Evolutionary conservation across 192 early-diverging fungal genomes (phyloP).

Genomic region (Coemansia sp.): DNA sequence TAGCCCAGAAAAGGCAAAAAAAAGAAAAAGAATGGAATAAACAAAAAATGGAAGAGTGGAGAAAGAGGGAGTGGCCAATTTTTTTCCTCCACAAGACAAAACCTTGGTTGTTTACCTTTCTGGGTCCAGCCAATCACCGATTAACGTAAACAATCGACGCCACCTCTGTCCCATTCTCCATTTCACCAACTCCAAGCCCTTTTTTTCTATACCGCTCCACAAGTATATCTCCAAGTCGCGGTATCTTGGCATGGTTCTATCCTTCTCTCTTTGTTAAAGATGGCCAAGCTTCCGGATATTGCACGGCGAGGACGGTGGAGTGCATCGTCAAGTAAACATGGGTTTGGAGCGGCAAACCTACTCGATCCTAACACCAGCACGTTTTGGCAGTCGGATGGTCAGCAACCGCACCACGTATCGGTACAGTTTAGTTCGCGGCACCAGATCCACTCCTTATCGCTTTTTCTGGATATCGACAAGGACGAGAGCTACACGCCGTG

Average conservation of each 20-base stretch:
- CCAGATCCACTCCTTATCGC: constrained; percentile 18
- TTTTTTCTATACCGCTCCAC: not conserved
- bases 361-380: constrained; percentile 18
- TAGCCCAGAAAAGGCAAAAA: not conserved
- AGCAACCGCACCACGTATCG: constrained; percentile 31
- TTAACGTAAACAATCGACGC: constrained; percentile 8
- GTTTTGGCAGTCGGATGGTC: constrained; percentile 48
- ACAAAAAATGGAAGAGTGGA: constrained; percentile 1
- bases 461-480: constrained; percentile 26
- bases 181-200: not conserved
- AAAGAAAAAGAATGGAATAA: constrained; percentile 3
- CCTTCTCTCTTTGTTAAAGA: no score
- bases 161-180: not conserved
- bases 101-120: constrained; percentile 8
- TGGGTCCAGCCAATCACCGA: not conserved
- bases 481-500: constrained; percentile 50
- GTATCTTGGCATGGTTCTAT: no score
- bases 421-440: constrained; percentile 18
- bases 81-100: not conserved
- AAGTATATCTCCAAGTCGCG: not conserved
- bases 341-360: constrained; percentile 18
- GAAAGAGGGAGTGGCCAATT: not conserved
- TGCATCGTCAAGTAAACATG: constrained; percentile 33
- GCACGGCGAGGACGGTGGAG: constrained; percentile 10
- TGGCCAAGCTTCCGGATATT: constrained; percentile 4